phyloP scores from a whole-genome alignment of 2,329 filamentous ascomycete species.

The Paramyrothecium sp. region DNA sequence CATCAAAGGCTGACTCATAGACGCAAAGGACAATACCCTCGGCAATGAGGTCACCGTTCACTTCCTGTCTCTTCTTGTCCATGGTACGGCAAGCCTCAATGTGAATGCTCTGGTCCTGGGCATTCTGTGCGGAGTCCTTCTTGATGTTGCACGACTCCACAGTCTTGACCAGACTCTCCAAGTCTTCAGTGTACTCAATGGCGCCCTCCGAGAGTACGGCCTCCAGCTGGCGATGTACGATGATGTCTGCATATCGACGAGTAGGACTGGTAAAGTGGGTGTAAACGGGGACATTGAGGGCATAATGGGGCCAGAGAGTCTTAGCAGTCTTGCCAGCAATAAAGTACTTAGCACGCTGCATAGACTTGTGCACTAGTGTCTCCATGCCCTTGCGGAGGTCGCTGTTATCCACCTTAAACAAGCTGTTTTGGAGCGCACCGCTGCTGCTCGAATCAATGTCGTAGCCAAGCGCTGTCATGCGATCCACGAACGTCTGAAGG shows the following conservation, averaged over 20 bases:
- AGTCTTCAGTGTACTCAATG: conserved; percentile 83
- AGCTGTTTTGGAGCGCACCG: conserved; percentile 86
- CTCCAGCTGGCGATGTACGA: conserved; percentile 94
- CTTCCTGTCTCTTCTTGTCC: conserved; percentile 85
- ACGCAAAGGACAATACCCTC: conserved; percentile 96
- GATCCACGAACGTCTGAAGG: conserved; percentile 84
- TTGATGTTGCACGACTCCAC: conserved; percentile 97
- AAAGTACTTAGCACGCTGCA: conserved; percentile 95
- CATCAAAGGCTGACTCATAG: conserved; percentile 97
- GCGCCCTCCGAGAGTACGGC: conserved; percentile 77
- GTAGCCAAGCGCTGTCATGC: conserved; percentile 89
- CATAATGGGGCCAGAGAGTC: conserved; percentile 83
- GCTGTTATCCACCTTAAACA: conserved; percentile 87
- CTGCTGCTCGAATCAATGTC: conserved; percentile 88
- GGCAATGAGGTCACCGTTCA: conserved; percentile 87
- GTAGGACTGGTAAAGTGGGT: conserved; percentile 97
- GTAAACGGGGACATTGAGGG: conserved; percentile 88
- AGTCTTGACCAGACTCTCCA: conserved; percentile 86
- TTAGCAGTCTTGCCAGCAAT: conserved; percentile 77
- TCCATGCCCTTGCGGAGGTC: conserved; percentile 98
- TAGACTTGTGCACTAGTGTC: conserved; percentile 89
- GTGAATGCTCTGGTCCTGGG: conserved; percentile 97
- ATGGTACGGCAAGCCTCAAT: conserved; percentile 96
- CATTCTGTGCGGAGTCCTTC: conserved; percentile 96
- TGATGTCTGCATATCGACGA: conserved; percentile 88